Percentiles rank a stretch among this genome's conserved stretches.
phyloP scores from a whole-genome alignment of 306 rosid genomes.

The Acacia melanoxylon region DNA sequence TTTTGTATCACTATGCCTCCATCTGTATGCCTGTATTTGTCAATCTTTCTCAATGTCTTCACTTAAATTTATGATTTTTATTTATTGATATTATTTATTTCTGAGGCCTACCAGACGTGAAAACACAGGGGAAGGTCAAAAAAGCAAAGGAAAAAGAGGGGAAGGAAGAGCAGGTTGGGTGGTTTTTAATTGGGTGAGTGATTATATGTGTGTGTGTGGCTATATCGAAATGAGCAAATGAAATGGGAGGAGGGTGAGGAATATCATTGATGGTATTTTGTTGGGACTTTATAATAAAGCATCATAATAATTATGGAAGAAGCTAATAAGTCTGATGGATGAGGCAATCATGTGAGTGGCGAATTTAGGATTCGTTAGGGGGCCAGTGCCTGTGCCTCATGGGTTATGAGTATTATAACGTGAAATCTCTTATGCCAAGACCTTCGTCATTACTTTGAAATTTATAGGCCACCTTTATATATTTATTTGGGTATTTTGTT shows the following conservation, averaged over 20 bases:
- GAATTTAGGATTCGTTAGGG: not conserved
- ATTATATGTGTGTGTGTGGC: not conserved
- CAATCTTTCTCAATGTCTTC: not conserved
- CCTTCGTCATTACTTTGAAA: not conserved
- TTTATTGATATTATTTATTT: no score
- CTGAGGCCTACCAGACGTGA: constrained; percentile 16
- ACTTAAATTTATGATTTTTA: no score
- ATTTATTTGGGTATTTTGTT: not conserved
- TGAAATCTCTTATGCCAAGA: not conserved
- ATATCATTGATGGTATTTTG: constrained; percentile 52
- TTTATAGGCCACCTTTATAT: no score
- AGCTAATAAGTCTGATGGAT: constrained; percentile 33
- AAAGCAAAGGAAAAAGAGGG: constrained; percentile 13
- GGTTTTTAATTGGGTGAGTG: not conserved
- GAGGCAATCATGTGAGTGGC: not conserved
- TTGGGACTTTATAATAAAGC: constrained; percentile 53
- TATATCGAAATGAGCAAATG: constrained; percentile 16
- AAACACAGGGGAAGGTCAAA: constrained; percentile 30
- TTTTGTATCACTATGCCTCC: not conserved
- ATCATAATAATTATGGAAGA: constrained; percentile 41
- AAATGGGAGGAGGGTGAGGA: constrained; percentile 14
- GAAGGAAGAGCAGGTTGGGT: not conserved
- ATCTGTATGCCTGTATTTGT: not conserved
- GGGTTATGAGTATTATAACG: not conserved
- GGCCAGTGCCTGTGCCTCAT: not conserved